phyloP scores from a whole-genome alignment of 1,139 yeast genomes.

The Entelexis sorbosivorans region DNA sequence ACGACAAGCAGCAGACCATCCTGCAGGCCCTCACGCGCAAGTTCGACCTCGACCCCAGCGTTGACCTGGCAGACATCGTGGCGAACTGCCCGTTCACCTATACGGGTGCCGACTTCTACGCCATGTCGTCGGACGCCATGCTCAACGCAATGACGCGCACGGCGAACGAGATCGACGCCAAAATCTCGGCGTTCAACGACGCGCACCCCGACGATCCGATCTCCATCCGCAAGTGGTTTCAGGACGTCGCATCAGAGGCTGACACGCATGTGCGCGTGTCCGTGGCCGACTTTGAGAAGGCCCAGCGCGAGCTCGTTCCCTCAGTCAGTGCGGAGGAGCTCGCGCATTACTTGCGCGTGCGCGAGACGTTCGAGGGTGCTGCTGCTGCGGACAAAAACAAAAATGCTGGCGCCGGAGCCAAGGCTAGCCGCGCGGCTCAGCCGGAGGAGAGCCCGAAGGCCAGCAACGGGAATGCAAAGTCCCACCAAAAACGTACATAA shows the following conservation, averaged over 20 bases:
- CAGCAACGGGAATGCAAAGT: neutral
- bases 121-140: slow-evolving; percentile 89
- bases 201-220: slow-evolving; percentile 34
- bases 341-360: slow-evolving; percentile 63
- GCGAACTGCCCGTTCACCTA: slow-evolving; percentile 70
- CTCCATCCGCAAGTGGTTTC: slow-evolving; percentile 85
- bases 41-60: slow-evolving; percentile 48
- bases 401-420: no score
- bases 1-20: slow-evolving; percentile 77
- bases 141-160: slow-evolving; percentile 87
- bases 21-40: slow-evolving; percentile 82
- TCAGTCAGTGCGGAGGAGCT: slow-evolving; percentile 84
- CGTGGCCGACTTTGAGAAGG: slow-evolving; percentile 62
- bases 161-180: slow-evolving; percentile 63
- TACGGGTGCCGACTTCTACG: slow-evolving; percentile 97
- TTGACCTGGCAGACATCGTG: slow-evolving; percentile 53
- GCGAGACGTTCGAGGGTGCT: slow-evolving; percentile 56
- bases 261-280: slow-evolving; percentile 63
- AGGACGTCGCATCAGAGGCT: slow-evolving; percentile 54
- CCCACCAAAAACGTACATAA: no score
- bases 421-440: no score
- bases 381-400: neutral
- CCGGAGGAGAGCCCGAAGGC: no score
- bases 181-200: slow-evolving; percentile 45
- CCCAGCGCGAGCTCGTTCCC: slow-evolving; percentile 62